These are phyloP conservation scores for Volvox reticuliferus DNA, from an alignment of 139 green algal genomes.

Conservation along the genomic window DNA sequence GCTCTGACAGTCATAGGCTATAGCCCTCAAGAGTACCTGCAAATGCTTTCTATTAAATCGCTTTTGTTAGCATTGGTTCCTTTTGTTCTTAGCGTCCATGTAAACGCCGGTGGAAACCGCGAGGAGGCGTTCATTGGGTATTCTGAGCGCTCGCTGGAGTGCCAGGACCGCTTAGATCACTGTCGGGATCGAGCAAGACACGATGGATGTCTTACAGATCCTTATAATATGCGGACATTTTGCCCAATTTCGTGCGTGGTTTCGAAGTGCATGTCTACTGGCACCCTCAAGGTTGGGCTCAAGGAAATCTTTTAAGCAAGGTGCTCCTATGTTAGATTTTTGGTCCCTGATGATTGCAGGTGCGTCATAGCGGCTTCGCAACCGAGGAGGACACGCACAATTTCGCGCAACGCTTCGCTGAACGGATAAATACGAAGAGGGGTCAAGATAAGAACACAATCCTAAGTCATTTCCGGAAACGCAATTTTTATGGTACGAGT, in stretches of 20 bases:
- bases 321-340: background rate
- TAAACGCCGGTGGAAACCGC: background rate
- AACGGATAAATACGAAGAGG: background rate
- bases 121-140: conserved; percentile 60
- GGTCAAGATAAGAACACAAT: too few species aligned
- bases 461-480: conserved; percentile 10
- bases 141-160: conserved; percentile 40
- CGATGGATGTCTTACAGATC: conserved; percentile 59
- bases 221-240: conserved; percentile 61
- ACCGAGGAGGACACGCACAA: conserved; percentile 5
- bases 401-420: background rate
- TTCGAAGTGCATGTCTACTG: conserved; percentile 36
- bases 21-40: too few species aligned
- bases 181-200: conserved; percentile 42
- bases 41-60: too few species aligned
- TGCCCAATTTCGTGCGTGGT: conserved; percentile 60
- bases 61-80: background rate
- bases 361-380: conserved; percentile 16
- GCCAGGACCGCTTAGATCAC: conserved; percentile 47
- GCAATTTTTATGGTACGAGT: background rate
- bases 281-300: conserved; percentile 39
- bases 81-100: background rate
- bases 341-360: background rate
- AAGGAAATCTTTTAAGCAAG: background rate
- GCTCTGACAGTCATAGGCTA: too few species aligned